Conservation (phyloP, 768 basidiomycete species). For the Collybia mongolica region DNA sequence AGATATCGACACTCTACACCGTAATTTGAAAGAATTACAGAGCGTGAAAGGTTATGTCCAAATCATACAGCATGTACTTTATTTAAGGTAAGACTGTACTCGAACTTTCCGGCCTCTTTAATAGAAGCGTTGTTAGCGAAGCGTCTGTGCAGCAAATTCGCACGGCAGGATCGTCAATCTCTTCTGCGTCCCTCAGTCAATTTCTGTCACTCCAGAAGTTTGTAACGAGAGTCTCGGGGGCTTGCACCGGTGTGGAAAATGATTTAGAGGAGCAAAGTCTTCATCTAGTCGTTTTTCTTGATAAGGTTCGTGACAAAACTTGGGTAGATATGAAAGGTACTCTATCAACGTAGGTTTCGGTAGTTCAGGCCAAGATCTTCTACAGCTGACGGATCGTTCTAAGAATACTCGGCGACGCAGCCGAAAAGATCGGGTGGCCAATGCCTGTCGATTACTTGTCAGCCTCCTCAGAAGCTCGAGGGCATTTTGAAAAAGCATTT, state of each 20-base stretch:
- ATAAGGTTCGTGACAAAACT: constrained; percentile 62
- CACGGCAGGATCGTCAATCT: constrained; percentile 32
- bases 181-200: constrained; percentile 44
- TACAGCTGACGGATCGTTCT: constrained; percentile 1
- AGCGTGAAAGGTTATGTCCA: constrained; percentile 75
- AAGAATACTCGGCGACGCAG: constrained; percentile 61
- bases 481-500: constrained; percentile 76
- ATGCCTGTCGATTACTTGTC: constrained; percentile 62
- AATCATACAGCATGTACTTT: constrained; percentile 67
- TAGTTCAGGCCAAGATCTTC: background rate
- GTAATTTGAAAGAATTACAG: constrained; percentile 73
- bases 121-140: constrained; percentile 42
- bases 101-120: background rate
- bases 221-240: constrained; percentile 44
- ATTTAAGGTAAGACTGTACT: constrained; percentile 57
- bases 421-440: constrained; percentile 89
- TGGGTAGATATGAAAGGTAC: constrained; percentile 74
- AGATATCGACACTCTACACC: constrained; percentile 78
- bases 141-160: constrained; percentile 53
- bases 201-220: constrained; percentile 67
- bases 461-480: constrained; percentile 47
- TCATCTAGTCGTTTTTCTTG: constrained; percentile 61
- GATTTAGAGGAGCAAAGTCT: constrained; percentile 48
- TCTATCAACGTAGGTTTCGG: constrained; percentile 56
- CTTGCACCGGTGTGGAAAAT: constrained; percentile 46